Evolutionary conservation across 202 grass and related monocot species (phyloP).

Genomic region (Bolboschoenoplectus hybrid): DNA sequence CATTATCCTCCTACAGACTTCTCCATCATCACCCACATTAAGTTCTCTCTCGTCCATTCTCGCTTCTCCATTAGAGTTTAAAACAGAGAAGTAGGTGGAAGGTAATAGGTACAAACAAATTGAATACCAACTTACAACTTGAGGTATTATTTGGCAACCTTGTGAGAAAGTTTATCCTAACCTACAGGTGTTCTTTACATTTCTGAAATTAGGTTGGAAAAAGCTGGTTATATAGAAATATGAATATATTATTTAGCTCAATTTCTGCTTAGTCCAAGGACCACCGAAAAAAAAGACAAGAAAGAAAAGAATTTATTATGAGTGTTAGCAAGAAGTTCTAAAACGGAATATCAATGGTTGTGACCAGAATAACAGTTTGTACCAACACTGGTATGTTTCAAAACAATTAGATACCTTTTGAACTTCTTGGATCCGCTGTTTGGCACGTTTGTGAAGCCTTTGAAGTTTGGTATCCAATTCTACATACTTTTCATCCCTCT

Average conservation of each 20-base stretch:
- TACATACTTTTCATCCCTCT: slow-evolving; percentile 87
- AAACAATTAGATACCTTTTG: slow-evolving; percentile 45
- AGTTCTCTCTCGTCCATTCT: too few species aligned
- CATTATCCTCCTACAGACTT: too few species aligned
- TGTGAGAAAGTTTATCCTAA: background rate
- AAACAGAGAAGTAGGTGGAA: too few species aligned
- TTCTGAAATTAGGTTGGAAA: background rate
- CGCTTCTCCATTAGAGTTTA: too few species aligned
- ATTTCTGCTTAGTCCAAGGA: slow-evolving; percentile 17
- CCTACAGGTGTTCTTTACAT: background rate
- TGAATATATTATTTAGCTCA: background rate
- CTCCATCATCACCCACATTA: too few species aligned
- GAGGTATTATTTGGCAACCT: too few species aligned
- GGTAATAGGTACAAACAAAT: too few species aligned
- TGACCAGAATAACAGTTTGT: slow-evolving; percentile 17
- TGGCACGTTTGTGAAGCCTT: slow-evolving; percentile 99
- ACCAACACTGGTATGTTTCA: background rate
- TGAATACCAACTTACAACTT: too few species aligned
- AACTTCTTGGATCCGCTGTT: slow-evolving; percentile 95
- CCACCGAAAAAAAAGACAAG: background rate
- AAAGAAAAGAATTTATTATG: background rate
- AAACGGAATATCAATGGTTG: background rate
- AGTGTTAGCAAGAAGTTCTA: slow-evolving; percentile 1
- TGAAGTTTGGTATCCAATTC: slow-evolving; percentile 93
- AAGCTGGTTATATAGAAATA: background rate